phyloP scores from a whole-genome alignment of 2,329 filamentous ascomycete species.

The Xylariaceae sp. region DNA sequence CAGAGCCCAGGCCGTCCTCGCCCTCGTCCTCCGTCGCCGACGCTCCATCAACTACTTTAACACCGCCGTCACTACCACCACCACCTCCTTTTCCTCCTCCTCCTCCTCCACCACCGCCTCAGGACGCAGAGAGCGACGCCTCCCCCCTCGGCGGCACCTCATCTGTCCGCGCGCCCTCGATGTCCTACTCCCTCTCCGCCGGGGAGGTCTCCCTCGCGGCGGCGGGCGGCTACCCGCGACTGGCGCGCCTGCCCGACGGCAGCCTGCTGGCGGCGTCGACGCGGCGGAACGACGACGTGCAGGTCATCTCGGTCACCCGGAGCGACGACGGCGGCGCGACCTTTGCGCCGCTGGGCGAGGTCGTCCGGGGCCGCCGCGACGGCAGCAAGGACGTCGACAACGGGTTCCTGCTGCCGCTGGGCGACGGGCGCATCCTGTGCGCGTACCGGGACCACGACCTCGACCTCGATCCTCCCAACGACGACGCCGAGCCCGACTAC shows the following conservation, averaged over 20 bases:
- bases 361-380: conserved; percentile 25
- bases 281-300: conserved; percentile 14
- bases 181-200: background rate
- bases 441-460: conserved; percentile 30
- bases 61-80: too few relatives aligned
- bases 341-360: conserved; percentile 28
- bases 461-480: too few relatives aligned
- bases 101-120: too few relatives aligned
- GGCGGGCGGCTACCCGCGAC: conserved; percentile 31
- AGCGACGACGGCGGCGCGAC: conserved; percentile 29
- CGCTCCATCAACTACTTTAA: too few relatives aligned
- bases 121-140: too few relatives aligned
- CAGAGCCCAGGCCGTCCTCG: too few relatives aligned
- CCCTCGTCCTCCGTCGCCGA: too few relatives aligned
- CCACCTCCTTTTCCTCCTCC: too few relatives aligned
- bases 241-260: conserved; percentile 29
- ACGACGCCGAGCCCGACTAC: conserved; percentile 12
- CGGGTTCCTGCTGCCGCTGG: conserved; percentile 30
- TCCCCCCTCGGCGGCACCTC: too few relatives aligned
- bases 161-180: too few relatives aligned
- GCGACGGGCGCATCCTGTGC: conserved; percentile 26
- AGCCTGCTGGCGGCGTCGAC: conserved; percentile 31
- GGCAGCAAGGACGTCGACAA: conserved; percentile 31
- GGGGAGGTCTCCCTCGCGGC: conserved; percentile 5
- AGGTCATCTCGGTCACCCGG: conserved; percentile 25